Percentiles rank a stretch among this genome's conserved stretches.
These are phyloP conservation scores for Solanum chacoense DNA, from an alignment of 305 asterid species.

Conservation along the genomic window DNA sequence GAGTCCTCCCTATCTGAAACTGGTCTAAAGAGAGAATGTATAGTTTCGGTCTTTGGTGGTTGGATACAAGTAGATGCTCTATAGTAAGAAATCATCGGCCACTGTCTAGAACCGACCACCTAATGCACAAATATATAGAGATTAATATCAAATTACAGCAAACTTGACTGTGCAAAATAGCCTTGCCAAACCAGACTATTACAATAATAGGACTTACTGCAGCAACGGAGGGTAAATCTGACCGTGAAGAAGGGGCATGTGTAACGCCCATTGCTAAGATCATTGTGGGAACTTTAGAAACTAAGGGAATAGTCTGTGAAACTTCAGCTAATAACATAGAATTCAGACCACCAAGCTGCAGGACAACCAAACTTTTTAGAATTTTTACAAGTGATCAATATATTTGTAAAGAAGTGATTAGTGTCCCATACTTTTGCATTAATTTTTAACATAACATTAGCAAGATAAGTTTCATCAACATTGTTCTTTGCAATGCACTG, in stretches of 20 bases:
- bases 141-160: neutral
- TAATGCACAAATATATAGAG: neutral
- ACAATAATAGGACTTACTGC: constrained; percentile 16
- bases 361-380: neutral
- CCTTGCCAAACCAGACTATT: neutral
- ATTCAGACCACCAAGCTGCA: constrained; percentile 33
- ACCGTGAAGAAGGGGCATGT: constrained; percentile 6
- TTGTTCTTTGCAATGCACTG: constrained; percentile 31
- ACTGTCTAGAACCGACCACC: constrained; percentile 40
- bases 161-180: neutral
- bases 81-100: constrained; percentile 37
- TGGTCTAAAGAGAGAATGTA: constrained; percentile 31
- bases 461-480: constrained; percentile 25
- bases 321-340: constrained; percentile 19
- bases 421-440: constrained; percentile 27
- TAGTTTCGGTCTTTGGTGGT: constrained; percentile 20
- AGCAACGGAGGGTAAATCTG: constrained; percentile 29
- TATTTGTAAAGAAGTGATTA: neutral
- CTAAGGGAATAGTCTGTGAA: constrained; percentile 14
- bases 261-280: constrained; percentile 27
- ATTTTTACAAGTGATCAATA: neutral
- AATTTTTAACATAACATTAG: constrained; percentile 32
- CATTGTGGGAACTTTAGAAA: constrained; percentile 29
- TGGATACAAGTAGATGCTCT: constrained; percentile 17
- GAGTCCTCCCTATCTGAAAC: constrained; percentile 19